A percentile compares a stretch with the other conserved stretches of the same genome.
These are phyloP conservation scores for Mortierella polycephala DNA, from an alignment of 371 early-diverging fungal genomes.

Conservation along the genomic window DNA sequence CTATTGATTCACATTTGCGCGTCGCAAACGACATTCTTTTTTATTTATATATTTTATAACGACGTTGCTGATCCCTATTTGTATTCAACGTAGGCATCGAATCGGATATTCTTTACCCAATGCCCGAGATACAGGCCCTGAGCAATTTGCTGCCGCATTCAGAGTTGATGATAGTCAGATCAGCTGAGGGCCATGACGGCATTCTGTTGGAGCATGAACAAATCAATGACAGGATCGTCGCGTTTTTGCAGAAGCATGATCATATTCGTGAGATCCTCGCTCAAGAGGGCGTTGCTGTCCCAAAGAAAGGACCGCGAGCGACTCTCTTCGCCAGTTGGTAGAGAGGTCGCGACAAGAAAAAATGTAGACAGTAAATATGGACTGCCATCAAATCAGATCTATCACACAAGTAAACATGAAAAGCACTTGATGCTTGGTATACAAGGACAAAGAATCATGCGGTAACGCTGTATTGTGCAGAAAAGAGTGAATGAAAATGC, in stretches of 20 bases:
- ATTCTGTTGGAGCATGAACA: constrained; percentile 95
- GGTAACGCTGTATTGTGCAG: background rate
- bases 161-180: constrained; percentile 84
- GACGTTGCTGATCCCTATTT: background rate
- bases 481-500: background rate
- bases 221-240: constrained; percentile 75
- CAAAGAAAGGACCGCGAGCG: constrained; percentile 16
- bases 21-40: background rate
- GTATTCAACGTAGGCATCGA: constrained; percentile 67
- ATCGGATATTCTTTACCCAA: constrained; percentile 89
- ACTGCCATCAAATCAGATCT: too few species aligned
- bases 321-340: constrained; percentile 40
- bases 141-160: constrained; percentile 83
- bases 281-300: constrained; percentile 7
- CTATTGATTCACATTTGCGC: too few species aligned
- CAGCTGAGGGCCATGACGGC: constrained; percentile 95
- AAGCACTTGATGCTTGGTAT: too few species aligned
- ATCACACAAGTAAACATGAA: too few species aligned
- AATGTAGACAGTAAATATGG: too few species aligned
- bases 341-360: too few species aligned
- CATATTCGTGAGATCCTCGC: constrained; percentile 24
- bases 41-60: background rate
- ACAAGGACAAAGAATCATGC: too few species aligned
- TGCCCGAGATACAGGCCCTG: constrained; percentile 80
- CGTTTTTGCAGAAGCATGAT: constrained; percentile 62